Evolutionary conservation across 495 filamentous ascomycete species (phyloP).

Genomic region (Letharia columbiana): DNA sequence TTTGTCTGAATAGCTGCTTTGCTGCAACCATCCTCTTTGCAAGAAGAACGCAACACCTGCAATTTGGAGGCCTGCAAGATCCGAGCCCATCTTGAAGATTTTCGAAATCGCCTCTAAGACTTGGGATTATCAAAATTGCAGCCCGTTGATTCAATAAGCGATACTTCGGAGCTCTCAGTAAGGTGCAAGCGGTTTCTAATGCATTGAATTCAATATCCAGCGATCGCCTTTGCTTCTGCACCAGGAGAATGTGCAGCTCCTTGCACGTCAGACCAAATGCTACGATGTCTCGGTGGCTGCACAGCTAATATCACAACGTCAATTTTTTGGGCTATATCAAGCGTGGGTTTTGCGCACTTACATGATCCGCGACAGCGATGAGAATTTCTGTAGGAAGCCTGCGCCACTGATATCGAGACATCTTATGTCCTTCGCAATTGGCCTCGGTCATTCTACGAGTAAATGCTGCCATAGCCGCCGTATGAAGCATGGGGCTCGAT

Average conservation of each 20-base stretch:
- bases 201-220: neutral
- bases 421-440: neutral
- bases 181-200: neutral
- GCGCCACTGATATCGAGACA: neutral
- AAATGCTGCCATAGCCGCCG: neutral
- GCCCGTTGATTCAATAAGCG: neutral
- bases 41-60: neutral
- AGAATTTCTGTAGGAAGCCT: neutral
- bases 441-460: neutral
- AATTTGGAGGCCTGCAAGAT: too few species aligned
- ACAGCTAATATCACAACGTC: neutral
- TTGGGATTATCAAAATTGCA: neutral
- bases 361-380: neutral
- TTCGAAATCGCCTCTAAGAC: neutral
- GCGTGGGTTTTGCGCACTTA: neutral
- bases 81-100: too few species aligned
- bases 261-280: constrained; percentile 2
- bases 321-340: neutral
- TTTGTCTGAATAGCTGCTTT: neutral
- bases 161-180: neutral
- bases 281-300: neutral
- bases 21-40: neutral
- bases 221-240: neutral
- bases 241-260: neutral
- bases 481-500: neutral